Base-by-base conservation (phyloP, 2,329 filamentous ascomycete genomes). In the Phoma sp. region DNA sequence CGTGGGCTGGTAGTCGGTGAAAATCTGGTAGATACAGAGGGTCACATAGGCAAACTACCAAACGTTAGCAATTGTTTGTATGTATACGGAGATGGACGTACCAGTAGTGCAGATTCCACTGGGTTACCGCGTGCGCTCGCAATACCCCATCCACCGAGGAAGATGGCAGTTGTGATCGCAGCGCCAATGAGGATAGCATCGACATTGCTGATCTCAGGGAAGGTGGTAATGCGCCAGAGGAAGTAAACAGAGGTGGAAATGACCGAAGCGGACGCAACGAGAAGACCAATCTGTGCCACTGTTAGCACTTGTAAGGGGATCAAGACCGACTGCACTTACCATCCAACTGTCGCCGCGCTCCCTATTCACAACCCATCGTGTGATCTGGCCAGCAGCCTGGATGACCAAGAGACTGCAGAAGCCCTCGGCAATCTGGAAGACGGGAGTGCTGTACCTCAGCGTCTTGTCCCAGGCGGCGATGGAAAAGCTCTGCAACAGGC, bases 21-120 rank as follows among this genome's bases (percentile, higher is more conserved):
- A 98, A 75, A 98, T 98, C 76, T 99, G 95, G 78, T 98, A 99
- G 71, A 98, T 90, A 80, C 93, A 98, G 59, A 99, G 87, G n/a
- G 96, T 95, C 57, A 97, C 87, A 76, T 99, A 99, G 68, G 95
- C 93, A 71, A 99, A 98, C 76, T 79, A 47, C 28, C 14, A 10
- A 11, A 14, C 12, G 42, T 66, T 47, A 66, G 53, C 15, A 33
- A n/a, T 30, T 34, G 18, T 7, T 3, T 30, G 7, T 14, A 32
- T 26, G 21, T 32, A 6, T 15, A 2, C 14, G n/a, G 21, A 7
- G 15, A 15, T 4, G 20, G 2, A 64, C 75, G 45, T 74, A 79
- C 77, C 23, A 99, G 84, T 10, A 99, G 81, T 18, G 93, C 96
- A 64, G 92, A 96, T 77, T 99, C 93, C 48, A 98, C 90, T 2